Percentiles rank a stretch among this genome's conserved stretches.
phyloP scores from a whole-genome alignment of 305 asterid genomes.

The Fraxinus albicans region DNA sequence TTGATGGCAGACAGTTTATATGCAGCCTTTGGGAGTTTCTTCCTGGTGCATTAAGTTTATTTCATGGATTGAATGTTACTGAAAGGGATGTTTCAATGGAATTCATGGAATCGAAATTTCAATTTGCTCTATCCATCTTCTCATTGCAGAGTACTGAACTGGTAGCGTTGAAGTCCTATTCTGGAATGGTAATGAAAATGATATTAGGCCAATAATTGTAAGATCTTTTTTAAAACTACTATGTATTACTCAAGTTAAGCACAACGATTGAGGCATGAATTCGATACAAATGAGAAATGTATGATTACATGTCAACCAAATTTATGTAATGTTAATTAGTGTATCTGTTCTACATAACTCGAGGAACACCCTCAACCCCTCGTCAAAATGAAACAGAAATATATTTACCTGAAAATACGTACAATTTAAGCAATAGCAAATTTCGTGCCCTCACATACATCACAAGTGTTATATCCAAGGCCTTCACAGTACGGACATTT shows the following conservation, averaged over 20 bases:
- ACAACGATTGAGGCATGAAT: neutral
- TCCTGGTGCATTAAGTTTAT: neutral
- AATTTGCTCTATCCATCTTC: neutral
- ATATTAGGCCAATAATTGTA: neutral
- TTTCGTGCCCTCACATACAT: slow-evolving; percentile 56
- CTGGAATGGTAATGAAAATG: neutral
- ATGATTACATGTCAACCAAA: neutral
- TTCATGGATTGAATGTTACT: neutral
- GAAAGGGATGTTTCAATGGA: neutral
- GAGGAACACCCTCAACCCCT: neutral
- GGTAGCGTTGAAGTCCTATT: neutral
- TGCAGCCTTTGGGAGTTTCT: neutral
- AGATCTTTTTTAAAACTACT: neutral
- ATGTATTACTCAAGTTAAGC: neutral
- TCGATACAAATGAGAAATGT: neutral
- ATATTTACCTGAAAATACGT: neutral
- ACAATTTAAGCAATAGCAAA: slow-evolving; percentile 27
- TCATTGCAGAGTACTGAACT: neutral
- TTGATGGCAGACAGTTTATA: too few relatives aligned
- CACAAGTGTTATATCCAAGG: slow-evolving; percentile 57
- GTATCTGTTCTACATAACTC: neutral
- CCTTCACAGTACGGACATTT: slow-evolving; percentile 91
- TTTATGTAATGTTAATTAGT: neutral
- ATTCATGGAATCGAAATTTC: neutral
- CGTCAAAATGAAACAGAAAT: neutral